Evolutionary conservation across 208 protist genomes (phyloP).

Genomic region (Leishmania amazonensis): DNA sequence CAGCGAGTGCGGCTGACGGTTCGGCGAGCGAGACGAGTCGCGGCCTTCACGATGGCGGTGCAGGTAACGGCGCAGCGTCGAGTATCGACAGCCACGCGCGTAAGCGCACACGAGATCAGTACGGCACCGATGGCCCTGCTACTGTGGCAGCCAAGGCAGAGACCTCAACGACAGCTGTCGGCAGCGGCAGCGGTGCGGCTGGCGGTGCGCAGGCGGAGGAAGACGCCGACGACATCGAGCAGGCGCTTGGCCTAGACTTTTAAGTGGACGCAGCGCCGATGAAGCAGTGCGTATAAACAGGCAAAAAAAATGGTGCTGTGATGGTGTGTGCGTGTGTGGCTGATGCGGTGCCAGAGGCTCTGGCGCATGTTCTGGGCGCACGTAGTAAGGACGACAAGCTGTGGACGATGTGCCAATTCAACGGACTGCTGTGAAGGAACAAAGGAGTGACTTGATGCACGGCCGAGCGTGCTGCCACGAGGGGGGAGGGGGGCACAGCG

Average conservation of each 20-base stretch:
- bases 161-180: neutral
- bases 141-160: slow-evolving; percentile 10
- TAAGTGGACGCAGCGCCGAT: slow-evolving; percentile 7
- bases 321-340: neutral
- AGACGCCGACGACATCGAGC: slow-evolving; percentile 64
- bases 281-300: neutral
- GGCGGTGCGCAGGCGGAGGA: slow-evolving; percentile 12
- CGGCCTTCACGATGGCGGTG: neutral
- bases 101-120: slow-evolving; percentile 19
- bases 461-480: neutral
- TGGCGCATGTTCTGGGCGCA: neutral
- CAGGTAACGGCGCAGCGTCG: slow-evolving; percentile 13
- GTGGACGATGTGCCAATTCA: neutral
- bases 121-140: neutral
- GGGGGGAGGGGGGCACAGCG: neutral
- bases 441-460: neutral
- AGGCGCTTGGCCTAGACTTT: slow-evolving; percentile 82
- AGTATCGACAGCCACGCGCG: neutral
- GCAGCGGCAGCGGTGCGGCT: neutral
- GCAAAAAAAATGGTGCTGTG: neutral
- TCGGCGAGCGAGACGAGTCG: neutral
- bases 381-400: neutral
- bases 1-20: neutral
- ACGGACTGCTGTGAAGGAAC: neutral
- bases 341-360: neutral